A percentile compares a stretch with the other conserved stretches of the same genome.
Conservation (phyloP, 805 yeast genomes). For the Suhomyces sp. region DNA sequence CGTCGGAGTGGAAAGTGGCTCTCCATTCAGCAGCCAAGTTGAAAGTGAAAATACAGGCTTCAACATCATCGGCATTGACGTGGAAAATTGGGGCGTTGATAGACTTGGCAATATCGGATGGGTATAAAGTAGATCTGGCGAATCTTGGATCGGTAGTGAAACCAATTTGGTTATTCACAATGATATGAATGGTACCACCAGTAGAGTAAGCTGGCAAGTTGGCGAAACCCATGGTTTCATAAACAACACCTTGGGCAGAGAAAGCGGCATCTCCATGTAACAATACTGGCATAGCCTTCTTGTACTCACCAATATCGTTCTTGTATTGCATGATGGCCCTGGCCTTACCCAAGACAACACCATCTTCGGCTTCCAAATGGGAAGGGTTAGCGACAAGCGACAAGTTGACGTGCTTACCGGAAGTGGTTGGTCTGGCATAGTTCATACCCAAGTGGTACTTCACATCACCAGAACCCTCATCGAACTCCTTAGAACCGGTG, state of each 20-base stretch:
- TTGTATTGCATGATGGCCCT: slow-evolving; percentile 94
- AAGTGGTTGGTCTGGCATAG: slow-evolving; percentile 97
- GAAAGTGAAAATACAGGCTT: slow-evolving; percentile 86
- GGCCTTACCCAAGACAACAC: slow-evolving; percentile 96
- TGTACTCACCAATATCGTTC: slow-evolving; percentile 75
- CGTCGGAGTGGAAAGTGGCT: slow-evolving; percentile 94
- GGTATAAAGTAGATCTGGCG: slow-evolving; percentile 96
- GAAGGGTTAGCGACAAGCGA: slow-evolving; percentile 98
- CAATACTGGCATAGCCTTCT: slow-evolving; percentile 87
- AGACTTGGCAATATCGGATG: slow-evolving; percentile 95
- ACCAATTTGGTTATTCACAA: slow-evolving; percentile 98
- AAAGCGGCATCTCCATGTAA: slow-evolving; percentile 99
- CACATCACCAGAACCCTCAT: slow-evolving; percentile 98
- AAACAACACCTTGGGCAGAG: slow-evolving; percentile 98
- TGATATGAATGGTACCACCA: slow-evolving; percentile 97
- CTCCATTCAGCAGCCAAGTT: slow-evolving; percentile 99
- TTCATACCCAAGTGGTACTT: slow-evolving; percentile 99
- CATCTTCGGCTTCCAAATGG: slow-evolving; percentile 98
- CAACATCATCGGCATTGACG: slow-evolving; percentile 97
- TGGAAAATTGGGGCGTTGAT: slow-evolving; percentile 99
- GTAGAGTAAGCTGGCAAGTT: slow-evolving; percentile 92
- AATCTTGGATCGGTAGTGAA: slow-evolving; percentile 98
- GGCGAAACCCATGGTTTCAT: slow-evolving; percentile 96
- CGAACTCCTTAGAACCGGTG: slow-evolving; percentile 83
- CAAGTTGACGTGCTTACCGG: slow-evolving; percentile 93